These are phyloP conservation scores for Yamadazyma sp. DNA, from an alignment of 1,139 yeast species.

Conservation along the genomic window DNA sequence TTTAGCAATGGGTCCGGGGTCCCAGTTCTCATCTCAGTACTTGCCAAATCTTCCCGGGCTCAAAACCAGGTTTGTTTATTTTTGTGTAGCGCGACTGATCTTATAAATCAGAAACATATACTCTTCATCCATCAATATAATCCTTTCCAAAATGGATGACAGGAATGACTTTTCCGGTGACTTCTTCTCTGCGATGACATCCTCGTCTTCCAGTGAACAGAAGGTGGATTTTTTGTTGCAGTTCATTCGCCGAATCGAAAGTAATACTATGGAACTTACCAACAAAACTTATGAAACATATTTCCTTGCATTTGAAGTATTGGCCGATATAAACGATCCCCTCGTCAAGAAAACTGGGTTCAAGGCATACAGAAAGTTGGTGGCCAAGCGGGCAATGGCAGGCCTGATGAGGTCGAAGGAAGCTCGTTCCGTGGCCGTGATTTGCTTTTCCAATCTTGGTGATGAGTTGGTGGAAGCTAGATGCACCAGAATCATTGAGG, in stretches of 20 bases:
- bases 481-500: conserved; percentile 3
- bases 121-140: too few species aligned
- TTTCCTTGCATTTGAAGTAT: conserved; percentile 4
- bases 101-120: neutral
- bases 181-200: conserved; percentile 5
- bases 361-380: conserved; percentile 4
- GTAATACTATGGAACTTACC: neutral
- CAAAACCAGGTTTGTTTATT: neutral
- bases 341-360: conserved; percentile 1
- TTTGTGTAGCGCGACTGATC: neutral
- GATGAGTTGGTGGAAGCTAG: conserved; percentile 1
- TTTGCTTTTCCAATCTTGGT: conserved; percentile 4
- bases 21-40: too few species aligned
- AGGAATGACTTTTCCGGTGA: conserved; percentile 1
- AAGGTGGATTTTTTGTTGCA: neutral
- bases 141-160: neutral
- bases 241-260: conserved; percentile 2
- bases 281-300: conserved; percentile 3
- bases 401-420: conserved; percentile 4
- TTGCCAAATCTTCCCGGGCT: neutral
- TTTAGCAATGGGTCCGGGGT: too few species aligned
- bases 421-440: conserved; percentile 2
- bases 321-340: conserved; percentile 3
- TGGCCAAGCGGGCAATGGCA: conserved; percentile 3
- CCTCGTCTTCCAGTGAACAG: neutral